Evolutionary conservation across 2,329 filamentous ascomycete species (phyloP).

Genomic region (Fusarium sp.): DNA sequence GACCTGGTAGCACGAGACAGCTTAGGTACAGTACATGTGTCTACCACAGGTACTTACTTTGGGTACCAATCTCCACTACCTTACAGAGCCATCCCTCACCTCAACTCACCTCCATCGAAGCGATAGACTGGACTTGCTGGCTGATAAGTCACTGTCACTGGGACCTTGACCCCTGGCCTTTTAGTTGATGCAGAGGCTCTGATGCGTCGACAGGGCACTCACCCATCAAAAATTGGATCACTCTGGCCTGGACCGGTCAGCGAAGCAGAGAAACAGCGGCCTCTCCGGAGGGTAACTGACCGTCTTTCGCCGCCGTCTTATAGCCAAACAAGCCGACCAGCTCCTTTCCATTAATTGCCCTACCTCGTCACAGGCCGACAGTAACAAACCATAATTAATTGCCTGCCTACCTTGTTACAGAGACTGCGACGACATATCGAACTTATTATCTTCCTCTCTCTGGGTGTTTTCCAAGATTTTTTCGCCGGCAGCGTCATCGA

Average conservation of each 20-base stretch:
- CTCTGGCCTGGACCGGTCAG: slow-evolving; percentile 38
- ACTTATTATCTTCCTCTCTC: slow-evolving; percentile 11
- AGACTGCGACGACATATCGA: slow-evolving; percentile 10
- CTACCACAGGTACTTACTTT: slow-evolving; percentile 1
- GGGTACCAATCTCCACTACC: neutral
- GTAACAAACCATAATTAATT: neutral
- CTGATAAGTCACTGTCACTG: slow-evolving; percentile 32
- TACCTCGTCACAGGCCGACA: slow-evolving; percentile 19
- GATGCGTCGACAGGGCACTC: slow-evolving; percentile 31
- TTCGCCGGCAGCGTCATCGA: slow-evolving; percentile 16
- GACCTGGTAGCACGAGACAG: slow-evolving; percentile 1
- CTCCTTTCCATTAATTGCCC: slow-evolving; percentile 33
- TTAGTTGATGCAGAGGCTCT: slow-evolving; percentile 30
- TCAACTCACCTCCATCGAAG: slow-evolving; percentile 18
- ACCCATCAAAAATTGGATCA: slow-evolving; percentile 36
- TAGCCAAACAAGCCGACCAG: slow-evolving; percentile 18
- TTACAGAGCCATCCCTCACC: slow-evolving; percentile 19
- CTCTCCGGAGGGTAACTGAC: slow-evolving; percentile 37
- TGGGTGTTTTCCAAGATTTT: slow-evolving; percentile 4
- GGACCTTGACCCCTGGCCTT: slow-evolving; percentile 15
- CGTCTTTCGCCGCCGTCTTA: slow-evolving; percentile 37
- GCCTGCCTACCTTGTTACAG: neutral
- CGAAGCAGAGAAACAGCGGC: slow-evolving; percentile 33
- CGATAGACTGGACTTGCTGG: slow-evolving; percentile 36
- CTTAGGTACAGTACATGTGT: neutral